phyloP scores from a whole-genome alignment of 179 eudicot genomes.

The Beta corolliflora region DNA sequence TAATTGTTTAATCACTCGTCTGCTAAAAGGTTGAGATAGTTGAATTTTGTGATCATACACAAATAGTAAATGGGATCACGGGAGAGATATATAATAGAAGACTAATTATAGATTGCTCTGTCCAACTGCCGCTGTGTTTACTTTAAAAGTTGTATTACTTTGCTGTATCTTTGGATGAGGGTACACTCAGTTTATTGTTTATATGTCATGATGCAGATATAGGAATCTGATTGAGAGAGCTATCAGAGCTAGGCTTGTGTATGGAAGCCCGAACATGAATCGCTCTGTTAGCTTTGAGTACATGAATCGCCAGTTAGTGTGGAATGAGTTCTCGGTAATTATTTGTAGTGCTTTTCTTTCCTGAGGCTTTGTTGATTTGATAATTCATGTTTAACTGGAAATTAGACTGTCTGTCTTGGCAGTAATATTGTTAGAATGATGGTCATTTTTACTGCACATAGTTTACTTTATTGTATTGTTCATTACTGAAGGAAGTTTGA shows the following conservation, averaged over 20 bases:
- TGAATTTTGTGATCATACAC: background rate
- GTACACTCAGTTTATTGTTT: background rate
- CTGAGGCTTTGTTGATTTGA: slow-evolving; percentile 18
- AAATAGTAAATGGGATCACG: background rate
- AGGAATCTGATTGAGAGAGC: slow-evolving; percentile 88
- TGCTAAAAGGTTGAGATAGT: background rate
- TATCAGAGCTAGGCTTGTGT: slow-evolving; percentile 89
- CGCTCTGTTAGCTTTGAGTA: slow-evolving; percentile 98
- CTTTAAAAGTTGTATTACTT: background rate
- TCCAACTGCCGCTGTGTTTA: background rate
- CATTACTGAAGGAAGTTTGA: slow-evolving; percentile 1
- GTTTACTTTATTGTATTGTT: slow-evolving; percentile 1
- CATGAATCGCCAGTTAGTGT: slow-evolving; percentile 98
- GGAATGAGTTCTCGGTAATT: slow-evolving; percentile 98
- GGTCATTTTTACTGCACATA: background rate
- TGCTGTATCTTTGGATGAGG: background rate
- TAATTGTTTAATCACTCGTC: background rate
- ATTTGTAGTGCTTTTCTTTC: background rate
- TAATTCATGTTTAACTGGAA: background rate
- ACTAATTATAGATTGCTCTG: background rate
- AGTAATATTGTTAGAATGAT: background rate
- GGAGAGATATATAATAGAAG: background rate
- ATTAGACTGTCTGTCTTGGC: background rate
- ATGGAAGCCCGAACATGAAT: slow-evolving; percentile 95
- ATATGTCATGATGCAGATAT: slow-evolving; percentile 57